Conservation (phyloP, 2,329 filamentous ascomycete genomes). For the Trichoderma polysporum region DNA sequence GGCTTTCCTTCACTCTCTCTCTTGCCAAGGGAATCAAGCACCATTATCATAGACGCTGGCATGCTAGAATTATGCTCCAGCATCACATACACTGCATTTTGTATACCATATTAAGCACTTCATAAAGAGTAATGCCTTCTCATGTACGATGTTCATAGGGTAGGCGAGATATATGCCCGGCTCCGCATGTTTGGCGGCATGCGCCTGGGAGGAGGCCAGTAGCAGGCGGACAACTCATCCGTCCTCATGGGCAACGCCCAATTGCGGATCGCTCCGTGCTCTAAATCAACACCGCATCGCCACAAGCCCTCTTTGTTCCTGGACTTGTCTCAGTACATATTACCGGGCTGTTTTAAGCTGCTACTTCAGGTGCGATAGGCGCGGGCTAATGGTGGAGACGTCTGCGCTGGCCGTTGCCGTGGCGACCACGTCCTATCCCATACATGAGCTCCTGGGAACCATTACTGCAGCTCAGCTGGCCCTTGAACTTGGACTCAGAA, state of each 20-base stretch:
- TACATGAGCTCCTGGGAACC: conserved; percentile 32
- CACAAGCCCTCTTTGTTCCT: conserved; percentile 18
- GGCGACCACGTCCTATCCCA: conserved; percentile 28
- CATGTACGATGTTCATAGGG: neutral
- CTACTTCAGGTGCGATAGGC: conserved; percentile 1
- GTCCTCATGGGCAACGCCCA: neutral
- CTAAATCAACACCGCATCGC: conserved; percentile 5
- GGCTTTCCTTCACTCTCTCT: neutral
- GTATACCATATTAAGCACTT: neutral
- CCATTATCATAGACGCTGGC: neutral
- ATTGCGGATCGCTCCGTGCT: neutral
- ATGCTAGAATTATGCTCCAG: neutral
- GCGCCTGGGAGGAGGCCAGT: neutral
- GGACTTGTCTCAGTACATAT: conserved; percentile 6
- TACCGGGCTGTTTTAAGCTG: neutral
- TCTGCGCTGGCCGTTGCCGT: conserved; percentile 31
- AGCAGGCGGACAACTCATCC: conserved; percentile 6
- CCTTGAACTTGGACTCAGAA: conserved; percentile 30
- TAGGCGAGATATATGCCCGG: neutral
- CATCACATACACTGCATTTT: neutral
- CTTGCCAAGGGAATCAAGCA: neutral
- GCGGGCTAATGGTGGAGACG: conserved; percentile 13
- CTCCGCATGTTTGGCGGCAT: neutral
- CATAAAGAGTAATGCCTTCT: neutral
- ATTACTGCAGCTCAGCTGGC: conserved; percentile 28